Conservation (phyloP, 106 monocot species). For the Narthecium ossifragum region DNA sequence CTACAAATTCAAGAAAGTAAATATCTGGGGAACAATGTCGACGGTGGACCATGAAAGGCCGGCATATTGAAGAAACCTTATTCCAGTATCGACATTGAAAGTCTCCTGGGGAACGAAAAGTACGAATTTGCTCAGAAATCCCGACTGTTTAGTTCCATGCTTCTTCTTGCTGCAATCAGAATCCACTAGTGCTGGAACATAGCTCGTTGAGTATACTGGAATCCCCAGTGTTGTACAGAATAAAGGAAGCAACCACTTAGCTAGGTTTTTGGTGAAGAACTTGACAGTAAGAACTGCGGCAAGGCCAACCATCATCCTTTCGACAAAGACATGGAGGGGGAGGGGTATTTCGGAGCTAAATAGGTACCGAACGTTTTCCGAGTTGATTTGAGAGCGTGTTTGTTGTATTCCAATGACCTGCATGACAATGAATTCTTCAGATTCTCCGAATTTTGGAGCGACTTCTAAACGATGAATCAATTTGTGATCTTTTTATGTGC, state of each 20-base stretch:
- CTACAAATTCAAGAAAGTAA: constrained; percentile 52
- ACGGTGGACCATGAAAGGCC: constrained; percentile 88
- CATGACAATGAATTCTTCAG: no score
- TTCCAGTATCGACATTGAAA: constrained; percentile 80
- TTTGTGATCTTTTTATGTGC: no score
- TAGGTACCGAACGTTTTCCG: constrained; percentile 33
- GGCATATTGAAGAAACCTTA: constrained; percentile 82
- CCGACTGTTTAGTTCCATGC: constrained; percentile 18
- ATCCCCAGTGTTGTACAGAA: constrained; percentile 66
- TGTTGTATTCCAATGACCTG: constrained; percentile 79
- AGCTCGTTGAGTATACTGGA: constrained; percentile 74
- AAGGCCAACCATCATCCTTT: constrained; percentile 62
- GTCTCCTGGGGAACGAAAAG: constrained; percentile 33
- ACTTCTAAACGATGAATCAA: no score
- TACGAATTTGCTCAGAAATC: constrained; percentile 38
- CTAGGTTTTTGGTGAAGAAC: constrained; percentile 85
- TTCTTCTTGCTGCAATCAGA: constrained; percentile 20
- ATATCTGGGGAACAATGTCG: constrained; percentile 71
- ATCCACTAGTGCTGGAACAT: constrained; percentile 54
- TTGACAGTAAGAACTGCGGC: constrained; percentile 75
- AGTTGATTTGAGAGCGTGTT: constrained; percentile 50
- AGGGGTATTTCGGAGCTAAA: constrained; percentile 45
- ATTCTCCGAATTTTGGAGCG: no score
- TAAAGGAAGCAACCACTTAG: constrained; percentile 86
- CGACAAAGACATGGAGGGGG: constrained; percentile 29